Evolutionary conservation across 495 filamentous ascomycete species (phyloP).

Genomic region (Penicillium longicatenatum): DNA sequence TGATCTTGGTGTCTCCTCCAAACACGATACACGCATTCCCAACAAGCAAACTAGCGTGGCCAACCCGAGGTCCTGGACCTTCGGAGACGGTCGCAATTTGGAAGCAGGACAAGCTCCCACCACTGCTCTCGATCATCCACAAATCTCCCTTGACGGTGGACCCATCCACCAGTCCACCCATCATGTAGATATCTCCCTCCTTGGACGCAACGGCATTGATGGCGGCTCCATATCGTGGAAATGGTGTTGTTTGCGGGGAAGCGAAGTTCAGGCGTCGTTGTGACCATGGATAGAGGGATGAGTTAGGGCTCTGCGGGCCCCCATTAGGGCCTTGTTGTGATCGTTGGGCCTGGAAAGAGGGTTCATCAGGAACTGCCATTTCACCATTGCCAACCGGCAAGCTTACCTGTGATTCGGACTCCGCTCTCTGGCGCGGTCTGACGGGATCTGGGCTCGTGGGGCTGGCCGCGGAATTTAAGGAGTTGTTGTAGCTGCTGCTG

Average conservation of each 20-base stretch:
- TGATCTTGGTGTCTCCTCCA: slow-evolving; percentile 96
- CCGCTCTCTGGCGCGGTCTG: slow-evolving; percentile 51
- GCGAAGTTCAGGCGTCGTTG: slow-evolving; percentile 85
- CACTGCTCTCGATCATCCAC: slow-evolving; percentile 94
- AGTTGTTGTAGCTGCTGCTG: slow-evolving; percentile 65
- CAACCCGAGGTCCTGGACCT: slow-evolving; percentile 92
- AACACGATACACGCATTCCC: slow-evolving; percentile 99
- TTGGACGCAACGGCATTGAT: slow-evolving; percentile 92
- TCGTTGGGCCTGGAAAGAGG: slow-evolving; percentile 24
- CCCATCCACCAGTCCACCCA: slow-evolving; percentile 94
- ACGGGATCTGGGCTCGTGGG: slow-evolving; percentile 54
- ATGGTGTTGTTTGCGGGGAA: slow-evolving; percentile 79
- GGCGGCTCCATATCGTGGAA: slow-evolving; percentile 95
- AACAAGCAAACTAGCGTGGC: slow-evolving; percentile 90
- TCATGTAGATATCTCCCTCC: slow-evolving; percentile 96
- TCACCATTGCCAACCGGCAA: neutral
- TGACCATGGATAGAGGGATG: slow-evolving; percentile 92
- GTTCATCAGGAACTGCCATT: neutral
- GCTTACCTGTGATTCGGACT: slow-evolving; percentile 53
- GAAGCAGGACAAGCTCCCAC: slow-evolving; percentile 82
- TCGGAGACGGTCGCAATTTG: slow-evolving; percentile 89
- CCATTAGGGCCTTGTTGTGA: slow-evolving; percentile 37
- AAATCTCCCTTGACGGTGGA: slow-evolving; percentile 94
- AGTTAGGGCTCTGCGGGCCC: slow-evolving; percentile 46
- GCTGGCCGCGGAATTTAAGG: slow-evolving; percentile 56